A percentile compares a stretch with the other conserved stretches of the same genome.
These are phyloP conservation scores for Kentomonas sorsogonicus DNA, from an alignment of 208 protist genomes.

Conservation along the genomic window DNA sequence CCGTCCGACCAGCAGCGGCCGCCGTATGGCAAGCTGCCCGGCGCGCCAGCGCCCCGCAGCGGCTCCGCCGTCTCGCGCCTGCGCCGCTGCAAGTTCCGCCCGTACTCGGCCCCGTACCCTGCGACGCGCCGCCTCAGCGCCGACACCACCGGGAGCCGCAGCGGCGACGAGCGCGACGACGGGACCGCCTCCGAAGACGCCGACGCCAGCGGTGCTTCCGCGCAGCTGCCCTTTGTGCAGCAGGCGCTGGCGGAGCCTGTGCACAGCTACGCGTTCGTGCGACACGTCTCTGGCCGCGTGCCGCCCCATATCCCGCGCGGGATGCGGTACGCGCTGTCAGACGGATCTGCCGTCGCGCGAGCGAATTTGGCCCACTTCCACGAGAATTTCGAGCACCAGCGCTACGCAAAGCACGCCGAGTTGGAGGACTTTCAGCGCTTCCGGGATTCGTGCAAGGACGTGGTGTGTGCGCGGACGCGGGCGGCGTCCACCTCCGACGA, in stretches of 20 bases:
- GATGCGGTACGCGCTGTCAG: too few species aligned
- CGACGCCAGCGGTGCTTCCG: not conserved
- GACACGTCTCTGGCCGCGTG: too few species aligned
- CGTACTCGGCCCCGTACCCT: too few species aligned
- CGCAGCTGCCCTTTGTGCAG: not conserved
- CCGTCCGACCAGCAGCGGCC: too few species aligned
- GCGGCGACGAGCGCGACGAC: too few species aligned
- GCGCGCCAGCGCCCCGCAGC: too few species aligned
- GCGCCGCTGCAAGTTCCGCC: too few species aligned
- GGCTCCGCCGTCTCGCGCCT: too few species aligned
- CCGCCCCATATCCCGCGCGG: too few species aligned
- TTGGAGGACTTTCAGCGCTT: conserved; percentile 48
- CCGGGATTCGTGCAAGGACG: conserved; percentile 36
- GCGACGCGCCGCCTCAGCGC: too few species aligned
- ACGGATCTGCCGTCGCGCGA: conserved; percentile 1
- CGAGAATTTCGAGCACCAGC: conserved; percentile 55
- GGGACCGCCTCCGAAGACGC: not conserved
- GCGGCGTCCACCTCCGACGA: not conserved
- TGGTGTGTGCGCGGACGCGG: conserved; percentile 23
- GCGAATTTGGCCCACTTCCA: conserved; percentile 23
- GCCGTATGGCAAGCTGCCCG: too few species aligned
- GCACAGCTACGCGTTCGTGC: conserved; percentile 44
- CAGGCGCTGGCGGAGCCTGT: conserved; percentile 31
- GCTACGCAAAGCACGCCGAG: conserved; percentile 38
- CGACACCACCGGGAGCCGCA: too few species aligned